Base-by-base conservation (phyloP, 176 grass and related monocot species). In the Metroxylon sagu region DNA sequence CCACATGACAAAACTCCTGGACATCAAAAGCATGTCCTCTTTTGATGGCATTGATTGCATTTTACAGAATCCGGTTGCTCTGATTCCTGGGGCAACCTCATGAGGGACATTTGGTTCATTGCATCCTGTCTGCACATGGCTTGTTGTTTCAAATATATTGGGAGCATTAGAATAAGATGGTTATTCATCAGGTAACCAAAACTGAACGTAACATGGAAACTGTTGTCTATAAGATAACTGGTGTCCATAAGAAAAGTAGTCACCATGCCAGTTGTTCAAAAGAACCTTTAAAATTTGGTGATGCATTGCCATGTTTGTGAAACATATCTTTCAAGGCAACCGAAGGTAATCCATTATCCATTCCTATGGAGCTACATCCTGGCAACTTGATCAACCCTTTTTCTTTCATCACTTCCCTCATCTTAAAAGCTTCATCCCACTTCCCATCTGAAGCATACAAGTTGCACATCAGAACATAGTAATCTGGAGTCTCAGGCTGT, bases 391-490 rank as follows among this genome's bases (percentile, higher is more conserved):
- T 59, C 39, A 85, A 27, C 18, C 81, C 81, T 74, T 54, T 78
- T 57, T 81, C 67, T 58, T 89, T 69, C 81, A 89, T 89, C 58
- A 48, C 54, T 72, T 60, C 66, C 50, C 86, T 77, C 50, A 89
- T 64, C 29, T 54, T 64, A 63, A 65, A 49, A 52, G 86, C 76
- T 12, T 89, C 80, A 27, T 79, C 70, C 86, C 86, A 89, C 66
- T 63, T 76, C 4, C 77, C 86, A 27, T 75, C 52, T 4, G 81
- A 81, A 57, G 77, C 80, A 60, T 89, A 89, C 67, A 85, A 69
- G 39, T 89, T 85, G 18, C 74, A 89, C 64, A 85, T 85, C 15
- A 89, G 28, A 57, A 89, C 81, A 57, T 85, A 85, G 29, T 78
- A 75, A 59, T 73, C 86, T 17, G 86, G 71, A n/a, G 35, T 81